These are phyloP conservation scores for Eudorina sp. DNA, from an alignment of 139 green algal genomes.

Conservation along the genomic window DNA sequence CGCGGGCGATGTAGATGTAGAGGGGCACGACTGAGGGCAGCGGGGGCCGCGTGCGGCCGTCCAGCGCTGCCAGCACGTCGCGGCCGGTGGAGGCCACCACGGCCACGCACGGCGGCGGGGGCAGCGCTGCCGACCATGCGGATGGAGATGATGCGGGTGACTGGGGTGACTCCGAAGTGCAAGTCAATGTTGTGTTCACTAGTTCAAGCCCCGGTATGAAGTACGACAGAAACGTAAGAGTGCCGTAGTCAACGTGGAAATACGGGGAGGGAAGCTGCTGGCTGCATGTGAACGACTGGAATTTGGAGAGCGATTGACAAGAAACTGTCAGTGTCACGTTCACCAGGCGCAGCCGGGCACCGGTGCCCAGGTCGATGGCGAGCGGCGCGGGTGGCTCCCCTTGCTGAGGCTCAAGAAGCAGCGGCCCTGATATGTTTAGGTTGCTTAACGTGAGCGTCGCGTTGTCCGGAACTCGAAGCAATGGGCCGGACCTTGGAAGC, in stretches of 20 bases:
- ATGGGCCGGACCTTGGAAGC: background rate
- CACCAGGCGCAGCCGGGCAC: background rate
- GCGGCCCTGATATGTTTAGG: background rate
- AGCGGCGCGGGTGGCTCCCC: background rate
- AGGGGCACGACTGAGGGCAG: background rate
- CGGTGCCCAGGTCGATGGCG: background rate
- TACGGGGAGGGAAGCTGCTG: background rate
- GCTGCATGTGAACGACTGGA: background rate
- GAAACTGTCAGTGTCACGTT: background rate
- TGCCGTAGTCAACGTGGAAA: background rate
- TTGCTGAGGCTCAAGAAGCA: background rate
- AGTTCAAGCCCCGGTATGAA: background rate
- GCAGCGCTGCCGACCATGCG: background rate
- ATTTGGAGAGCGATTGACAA: background rate
- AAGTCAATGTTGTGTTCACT: background rate
- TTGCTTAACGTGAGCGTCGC: background rate
- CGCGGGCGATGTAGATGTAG: background rate
- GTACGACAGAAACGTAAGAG: background rate
- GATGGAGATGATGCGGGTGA: too few species aligned
- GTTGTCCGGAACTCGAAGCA: background rate
- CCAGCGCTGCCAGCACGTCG: background rate
- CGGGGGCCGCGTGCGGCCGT: background rate
- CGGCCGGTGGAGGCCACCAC: too few species aligned
- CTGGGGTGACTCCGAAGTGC: too few species aligned
- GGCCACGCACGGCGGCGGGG: background rate